Evolutionary conservation across 768 basidiomycete species (phyloP), one percentile per base, ranked within the genome.

Genomic region (Tricholoma bakamatsutake): DNA sequence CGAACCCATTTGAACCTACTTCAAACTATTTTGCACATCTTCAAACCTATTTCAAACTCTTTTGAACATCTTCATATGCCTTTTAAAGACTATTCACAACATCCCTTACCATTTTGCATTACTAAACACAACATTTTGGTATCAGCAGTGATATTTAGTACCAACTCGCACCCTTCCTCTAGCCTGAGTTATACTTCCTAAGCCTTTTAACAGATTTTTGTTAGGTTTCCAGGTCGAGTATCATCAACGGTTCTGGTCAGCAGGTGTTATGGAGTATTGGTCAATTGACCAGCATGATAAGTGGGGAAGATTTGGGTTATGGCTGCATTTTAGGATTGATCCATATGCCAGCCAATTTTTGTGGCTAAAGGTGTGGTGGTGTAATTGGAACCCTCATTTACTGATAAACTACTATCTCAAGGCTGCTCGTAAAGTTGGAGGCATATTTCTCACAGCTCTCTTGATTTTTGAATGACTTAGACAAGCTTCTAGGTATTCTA

Each of bases 281-380:
- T 42, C 61, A 0, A 45, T 70, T 17, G 74, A 77, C 52, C 77
- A 79, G 57, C 76, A 78, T 56, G 72, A 79, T 54, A 79, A 78
- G 46, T 77, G 71, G 71, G 62, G 64, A 40, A 47, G 62, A 2
- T 78, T 72, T 63, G 73, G 73, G 0, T 64, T 78, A 3, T 15
- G 46, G 17, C 60, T 74, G 0, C 73, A 75, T 52, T 52, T 56
- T 12, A 57, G 62, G 5, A 40, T 67, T 10, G 73, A 75, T 27
- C 65, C 68, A 8, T 68, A 62, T 33, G 47, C 62, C 18, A 68
- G 73, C 5, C 34, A 34, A 2, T 62, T 66, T 15, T 42, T 59
- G 8, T 74, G 68, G 71, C 35, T 72, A 9, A 62, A 65, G 27
- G 59, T 71, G 6, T 75, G 72, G 73, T 70, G 67, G 60, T 70